phyloP scores from a whole-genome alignment of 2,329 filamentous ascomycete species.

The Periconia digitata region DNA sequence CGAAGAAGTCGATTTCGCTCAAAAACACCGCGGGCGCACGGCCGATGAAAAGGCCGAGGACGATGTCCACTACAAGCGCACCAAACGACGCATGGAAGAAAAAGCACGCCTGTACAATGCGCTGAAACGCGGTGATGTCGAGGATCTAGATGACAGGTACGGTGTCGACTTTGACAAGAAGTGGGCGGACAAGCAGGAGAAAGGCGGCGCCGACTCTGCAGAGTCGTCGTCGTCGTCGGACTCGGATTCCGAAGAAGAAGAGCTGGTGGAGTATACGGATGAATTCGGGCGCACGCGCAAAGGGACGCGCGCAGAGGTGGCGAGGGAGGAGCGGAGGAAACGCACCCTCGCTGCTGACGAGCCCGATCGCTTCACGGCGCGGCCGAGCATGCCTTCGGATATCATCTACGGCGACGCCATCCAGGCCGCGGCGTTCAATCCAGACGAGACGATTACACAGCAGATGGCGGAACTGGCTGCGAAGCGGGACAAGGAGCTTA shows the following conservation, averaged over 20 bases:
- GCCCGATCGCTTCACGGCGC: constrained; percentile 68
- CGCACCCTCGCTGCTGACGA: constrained; percentile 61
- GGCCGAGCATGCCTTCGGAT: constrained; percentile 65
- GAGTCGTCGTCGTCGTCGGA: constrained; percentile 44
- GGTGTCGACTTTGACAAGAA: constrained; percentile 95
- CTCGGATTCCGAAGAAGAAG: constrained; percentile 46
- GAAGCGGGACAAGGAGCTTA: constrained; percentile 76
- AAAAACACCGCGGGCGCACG: constrained; percentile 65
- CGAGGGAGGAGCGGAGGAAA: constrained; percentile 61
- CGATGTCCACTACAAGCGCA: constrained; percentile 60
- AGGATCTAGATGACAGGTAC: constrained; percentile 64
- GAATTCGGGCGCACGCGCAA: constrained; percentile 85
- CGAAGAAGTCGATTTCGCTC: constrained; percentile 58
- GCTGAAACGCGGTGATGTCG: constrained; percentile 81
- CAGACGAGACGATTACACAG: constrained; percentile 62
- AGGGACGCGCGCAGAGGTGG: constrained; percentile 70
- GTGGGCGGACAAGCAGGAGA: constrained; percentile 72
- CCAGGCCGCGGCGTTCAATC: constrained; percentile 80
- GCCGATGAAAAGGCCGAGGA: constrained; percentile 56
- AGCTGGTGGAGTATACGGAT: constrained; percentile 84
- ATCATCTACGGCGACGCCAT: constrained; percentile 86
- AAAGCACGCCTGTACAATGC: constrained; percentile 87
- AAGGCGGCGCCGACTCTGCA: constrained; percentile 43
- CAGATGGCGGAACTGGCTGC: constrained; percentile 78
- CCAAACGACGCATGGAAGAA: constrained; percentile 81